Conservation (phyloP, 2,329 filamentous ascomycete species). For the Ilyonectria robusta region DNA sequence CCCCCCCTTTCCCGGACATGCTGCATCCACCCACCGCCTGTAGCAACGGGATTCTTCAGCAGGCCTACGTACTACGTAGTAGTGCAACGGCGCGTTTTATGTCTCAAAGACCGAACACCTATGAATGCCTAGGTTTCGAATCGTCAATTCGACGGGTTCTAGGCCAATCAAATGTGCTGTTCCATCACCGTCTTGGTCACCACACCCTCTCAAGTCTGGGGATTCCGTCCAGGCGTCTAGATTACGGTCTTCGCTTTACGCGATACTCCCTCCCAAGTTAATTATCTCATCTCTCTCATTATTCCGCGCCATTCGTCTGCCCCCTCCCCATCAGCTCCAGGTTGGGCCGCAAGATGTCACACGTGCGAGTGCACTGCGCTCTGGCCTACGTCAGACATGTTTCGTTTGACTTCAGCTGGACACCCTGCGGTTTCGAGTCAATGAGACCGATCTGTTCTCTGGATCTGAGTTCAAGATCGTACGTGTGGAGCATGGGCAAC, state of each 20-base stretch:
- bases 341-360: not conserved
- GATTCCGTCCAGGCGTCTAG: no score
- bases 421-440: not conserved
- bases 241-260: no score
- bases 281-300: no score
- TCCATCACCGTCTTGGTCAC: not conserved
- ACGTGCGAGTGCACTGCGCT: not conserved
- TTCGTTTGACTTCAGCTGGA: not conserved
- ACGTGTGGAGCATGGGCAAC: not conserved
- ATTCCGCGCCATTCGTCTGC: no score
- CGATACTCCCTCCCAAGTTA: no score
- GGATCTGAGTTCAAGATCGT: not conserved
- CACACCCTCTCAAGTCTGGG: not conserved
- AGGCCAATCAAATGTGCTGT: not conserved
- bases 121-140: not conserved
- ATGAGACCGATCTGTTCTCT: not conserved
- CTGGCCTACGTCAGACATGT: no score
- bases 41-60: not conserved
- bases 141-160: not conserved
- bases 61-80: no score
- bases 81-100: not conserved
- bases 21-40: not conserved
- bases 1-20: conserved; percentile 1
- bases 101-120: not conserved
- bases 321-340: no score